phyloP scores from a whole-genome alignment of 108 stramenopile genomes.

The Fragilaria radians region DNA sequence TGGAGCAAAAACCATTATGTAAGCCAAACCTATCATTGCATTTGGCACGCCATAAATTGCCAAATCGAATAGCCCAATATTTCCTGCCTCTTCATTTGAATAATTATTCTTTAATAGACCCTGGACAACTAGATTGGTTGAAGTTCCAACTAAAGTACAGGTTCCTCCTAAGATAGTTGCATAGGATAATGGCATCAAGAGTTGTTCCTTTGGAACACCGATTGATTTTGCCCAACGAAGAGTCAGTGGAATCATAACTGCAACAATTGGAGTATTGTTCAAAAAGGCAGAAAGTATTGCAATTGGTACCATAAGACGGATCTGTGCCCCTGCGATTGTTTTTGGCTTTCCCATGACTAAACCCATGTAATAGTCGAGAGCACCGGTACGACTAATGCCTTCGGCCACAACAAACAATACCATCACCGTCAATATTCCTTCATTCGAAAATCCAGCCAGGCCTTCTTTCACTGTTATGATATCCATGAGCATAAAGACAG shows the following conservation, averaged over 20 bases:
- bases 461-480: slow-evolving; percentile 67
- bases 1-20: slow-evolving; percentile 61
- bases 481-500: slow-evolving; percentile 57
- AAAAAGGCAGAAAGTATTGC: slow-evolving; percentile 71
- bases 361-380: slow-evolving; percentile 84
- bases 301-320: slow-evolving; percentile 60
- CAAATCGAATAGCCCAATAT: slow-evolving; percentile 69
- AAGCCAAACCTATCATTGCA: slow-evolving; percentile 58
- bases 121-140: slow-evolving; percentile 79
- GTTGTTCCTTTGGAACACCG: slow-evolving; percentile 50
- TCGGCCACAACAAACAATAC: slow-evolving; percentile 82
- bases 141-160: slow-evolving; percentile 85
- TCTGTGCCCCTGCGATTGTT: slow-evolving; percentile 52
- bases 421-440: slow-evolving; percentile 72
- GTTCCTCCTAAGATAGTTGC: slow-evolving; percentile 85
- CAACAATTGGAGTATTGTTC: slow-evolving; percentile 86
- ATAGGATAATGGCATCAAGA: slow-evolving; percentile 76
- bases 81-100: slow-evolving; percentile 26
- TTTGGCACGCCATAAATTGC: slow-evolving; percentile 76
- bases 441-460: slow-evolving; percentile 75
- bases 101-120: slow-evolving; percentile 52
- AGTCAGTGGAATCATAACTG: slow-evolving; percentile 88
- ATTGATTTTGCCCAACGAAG: slow-evolving; percentile 69
- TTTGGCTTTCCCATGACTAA: slow-evolving; percentile 67
- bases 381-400: slow-evolving; percentile 74